Evolutionary conservation across 2,329 filamentous ascomycete species (phyloP), one percentile per base, ranked within the genome.

Genomic region (Fusarium incarnatum): DNA sequence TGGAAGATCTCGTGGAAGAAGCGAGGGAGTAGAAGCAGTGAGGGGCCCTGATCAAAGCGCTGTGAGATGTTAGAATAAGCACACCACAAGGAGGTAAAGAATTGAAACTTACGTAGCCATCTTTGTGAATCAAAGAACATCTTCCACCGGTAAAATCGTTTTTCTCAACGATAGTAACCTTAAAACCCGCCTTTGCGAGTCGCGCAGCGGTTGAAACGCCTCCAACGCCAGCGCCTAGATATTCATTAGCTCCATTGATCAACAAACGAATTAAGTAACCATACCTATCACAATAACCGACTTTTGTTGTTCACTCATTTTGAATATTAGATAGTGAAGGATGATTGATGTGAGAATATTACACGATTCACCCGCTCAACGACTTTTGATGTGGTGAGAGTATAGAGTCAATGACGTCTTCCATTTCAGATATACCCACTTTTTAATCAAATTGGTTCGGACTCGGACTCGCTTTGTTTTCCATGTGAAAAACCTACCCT

Each of bases 121-220:
- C 80, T 62, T 87, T 81, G 55, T 87, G 81, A 40, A 93, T 84
- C 27, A 93, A 79, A 46, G 88, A 91, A 79, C 91, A 94, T 57
- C 92, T 84, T 6, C 92, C 92, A 47, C 92, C 92, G 0, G 88
- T 90, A 77, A 92, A 92, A 60, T 82, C 81, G 75, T 94, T 93
- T 83, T 93, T 93, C 79, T 94, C 92, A n/a, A 94, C 80, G 3
- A 94, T 89, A 0, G 90, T 93, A n/a, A 94, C 91, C 34, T 84
- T 78, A 77, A 91, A 89, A 41, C 91, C 92, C 3, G 90, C 86
- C 75, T 90, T 90, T 52, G 90, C 89, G 13, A 94, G 86, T 47
- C 91, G 88, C 4, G 91, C 91, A 60, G 92, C 90, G 3, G 88
- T 89, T n/a, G 90, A 87, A 44, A 92, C 87, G 62, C 91, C 91